These are phyloP conservation scores for Ceratobasidium papillatum DNA, from an alignment of 1,284 basidiomycete genomes.

Conservation along the genomic window DNA sequence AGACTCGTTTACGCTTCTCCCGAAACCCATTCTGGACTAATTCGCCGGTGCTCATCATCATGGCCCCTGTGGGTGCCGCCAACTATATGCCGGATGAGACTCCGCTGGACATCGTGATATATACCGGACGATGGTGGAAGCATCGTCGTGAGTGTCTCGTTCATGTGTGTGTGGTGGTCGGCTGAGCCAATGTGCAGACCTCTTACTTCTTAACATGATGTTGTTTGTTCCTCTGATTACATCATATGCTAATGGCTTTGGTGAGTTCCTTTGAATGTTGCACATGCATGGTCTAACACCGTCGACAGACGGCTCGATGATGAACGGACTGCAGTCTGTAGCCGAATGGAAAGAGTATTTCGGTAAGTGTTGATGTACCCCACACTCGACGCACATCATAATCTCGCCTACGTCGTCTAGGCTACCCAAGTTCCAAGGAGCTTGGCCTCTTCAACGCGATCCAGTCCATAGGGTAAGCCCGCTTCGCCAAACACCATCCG, in stretches of 20 bases:
- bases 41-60: not conserved
- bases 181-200: not conserved
- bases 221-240: slow-evolving; percentile 62
- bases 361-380: not conserved
- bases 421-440: slow-evolving; percentile 38
- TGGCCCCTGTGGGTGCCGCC: slow-evolving; percentile 17
- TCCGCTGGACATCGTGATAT: slow-evolving; percentile 18
- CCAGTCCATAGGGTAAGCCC: slow-evolving; percentile 56
- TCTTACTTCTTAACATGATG: slow-evolving; percentile 44
- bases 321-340: slow-evolving; percentile 46
- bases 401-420: slow-evolving; percentile 12
- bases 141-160: slow-evolving; percentile 19
- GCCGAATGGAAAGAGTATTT: slow-evolving; percentile 40
- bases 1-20: not conserved
- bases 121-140: slow-evolving; percentile 18
- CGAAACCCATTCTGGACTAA: not conserved
- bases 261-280: slow-evolving; percentile 56
- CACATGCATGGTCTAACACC: not conserved
- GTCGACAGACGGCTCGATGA: slow-evolving; percentile 45
- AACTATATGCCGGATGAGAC: slow-evolving; percentile 18
- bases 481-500: not conserved
- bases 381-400: not conserved
- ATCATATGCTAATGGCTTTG: slow-evolving; percentile 78
- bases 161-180: not conserved
- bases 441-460: slow-evolving; percentile 80